Evolutionary conservation across 1,284 basidiomycete genomes (phyloP), one percentile per base, ranked within the genome.

Genomic region (Takashimella koratensis): DNA sequence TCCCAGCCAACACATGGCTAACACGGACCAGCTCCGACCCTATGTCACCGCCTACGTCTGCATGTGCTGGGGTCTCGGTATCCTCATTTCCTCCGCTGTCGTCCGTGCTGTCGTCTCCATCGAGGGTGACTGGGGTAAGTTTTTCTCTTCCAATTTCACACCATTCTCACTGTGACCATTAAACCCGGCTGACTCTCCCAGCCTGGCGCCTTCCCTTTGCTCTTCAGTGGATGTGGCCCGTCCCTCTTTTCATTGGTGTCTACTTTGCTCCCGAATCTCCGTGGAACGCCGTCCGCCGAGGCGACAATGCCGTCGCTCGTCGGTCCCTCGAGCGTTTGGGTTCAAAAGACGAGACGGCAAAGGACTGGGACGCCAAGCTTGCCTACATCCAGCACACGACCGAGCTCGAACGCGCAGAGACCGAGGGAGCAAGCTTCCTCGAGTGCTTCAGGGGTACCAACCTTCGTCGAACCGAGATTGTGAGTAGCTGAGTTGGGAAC

Each of bases 11-110:
- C 10, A 8, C 16, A 8, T 36, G 30, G 30, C 30, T 36, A 16
- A 36, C 8, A 8, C 30, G n/a, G 8, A 8, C 16, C 16, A 36
- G 30, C 68, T 81, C 1, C 76, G 80, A 27, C 73, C 70, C 19
- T 77, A 77, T 64, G 67, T 80, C 13, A 80, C 79, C 25, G 74
- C 78, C 44, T 79, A 76, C 63, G 76, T 80, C 54, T 78, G 78
- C 67, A 70, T 78, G 54, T 79, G 77, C 66, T 80, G 79, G 79
- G 80, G 73, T 39, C 57, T 68, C 41, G 76, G 77, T 52, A 74
- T 75, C 43, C 52, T 75, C 16, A 53, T 81, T 45, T 72, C 73
- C n/a, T 74, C 76, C 1, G 79, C 77, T 47, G 74, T 80, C 23
- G 70, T 79, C 12, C 66, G 66, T 22, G 77, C 70, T 16, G 63